Percentiles rank a stretch among this genome's conserved stretches.
phyloP scores from a whole-genome alignment of 257 asterid genomes.

The Solanum pimpinellifolium region DNA sequence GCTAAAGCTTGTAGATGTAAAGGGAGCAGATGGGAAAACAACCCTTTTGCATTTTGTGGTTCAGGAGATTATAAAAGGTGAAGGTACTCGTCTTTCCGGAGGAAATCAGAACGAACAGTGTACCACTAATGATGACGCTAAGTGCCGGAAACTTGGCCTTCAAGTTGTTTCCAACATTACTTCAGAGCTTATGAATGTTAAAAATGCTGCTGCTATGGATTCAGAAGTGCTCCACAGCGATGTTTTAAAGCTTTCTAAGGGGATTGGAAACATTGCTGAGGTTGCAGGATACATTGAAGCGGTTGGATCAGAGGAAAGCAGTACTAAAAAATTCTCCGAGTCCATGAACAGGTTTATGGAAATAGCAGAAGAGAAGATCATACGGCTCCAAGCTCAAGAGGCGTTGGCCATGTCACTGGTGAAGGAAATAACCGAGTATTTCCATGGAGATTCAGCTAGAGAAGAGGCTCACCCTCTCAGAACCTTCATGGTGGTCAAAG shows the following conservation, averaged over 20 bases:
- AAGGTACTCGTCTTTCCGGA: slow-evolving; percentile 8
- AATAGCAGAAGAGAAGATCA: slow-evolving; percentile 16
- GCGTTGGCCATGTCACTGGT: slow-evolving; percentile 14
- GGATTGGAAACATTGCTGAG: slow-evolving; percentile 2
- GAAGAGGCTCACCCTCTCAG: slow-evolving; percentile 21
- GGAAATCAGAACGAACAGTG: not conserved
- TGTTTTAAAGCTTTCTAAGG: slow-evolving; percentile 11
- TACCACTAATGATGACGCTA: not conserved
- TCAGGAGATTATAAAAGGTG: slow-evolving; percentile 17
- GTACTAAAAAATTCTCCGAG: slow-evolving; percentile 8
- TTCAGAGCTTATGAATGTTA: slow-evolving; percentile 12
- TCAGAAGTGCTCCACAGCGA: slow-evolving; percentile 13
- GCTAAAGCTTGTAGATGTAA: slow-evolving; percentile 17
- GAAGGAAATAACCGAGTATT: slow-evolving; percentile 20
- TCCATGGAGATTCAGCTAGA: slow-evolving; percentile 22
- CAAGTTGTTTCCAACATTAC: slow-evolving; percentile 9
- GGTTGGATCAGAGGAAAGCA: not conserved
- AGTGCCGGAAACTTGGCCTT: slow-evolving; percentile 15
- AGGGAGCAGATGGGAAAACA: slow-evolving; percentile 20
- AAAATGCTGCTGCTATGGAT: slow-evolving; percentile 24
- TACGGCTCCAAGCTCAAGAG: slow-evolving; percentile 16
- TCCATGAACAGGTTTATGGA: slow-evolving; percentile 14
- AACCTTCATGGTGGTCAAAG: slow-evolving; percentile 18
- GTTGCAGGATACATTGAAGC: slow-evolving; percentile 3
- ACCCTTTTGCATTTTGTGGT: slow-evolving; percentile 22